Conservation (phyloP, 257 asterid genomes). For the Mentha longifolia region DNA sequence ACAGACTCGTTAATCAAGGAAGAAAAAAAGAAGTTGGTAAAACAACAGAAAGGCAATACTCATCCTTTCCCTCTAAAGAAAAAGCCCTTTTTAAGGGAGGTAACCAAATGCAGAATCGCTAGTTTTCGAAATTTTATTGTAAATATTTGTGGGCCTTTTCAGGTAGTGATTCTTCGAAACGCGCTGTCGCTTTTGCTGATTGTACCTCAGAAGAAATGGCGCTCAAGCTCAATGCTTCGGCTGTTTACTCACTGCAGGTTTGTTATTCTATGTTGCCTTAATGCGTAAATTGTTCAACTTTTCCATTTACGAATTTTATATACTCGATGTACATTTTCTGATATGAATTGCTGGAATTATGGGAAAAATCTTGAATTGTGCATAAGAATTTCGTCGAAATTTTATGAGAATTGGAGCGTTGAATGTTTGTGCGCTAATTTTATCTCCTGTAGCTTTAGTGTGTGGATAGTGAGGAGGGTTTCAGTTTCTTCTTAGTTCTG, state of each 20-base stretch:
- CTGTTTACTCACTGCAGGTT: constrained; percentile 53
- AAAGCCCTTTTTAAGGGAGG: background rate
- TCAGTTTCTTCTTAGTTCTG: background rate
- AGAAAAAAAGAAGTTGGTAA: no score
- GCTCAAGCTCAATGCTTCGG: constrained; percentile 58
- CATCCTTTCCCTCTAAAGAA: background rate
- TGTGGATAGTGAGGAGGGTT: constrained; percentile 19
- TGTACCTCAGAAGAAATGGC: constrained; percentile 43
- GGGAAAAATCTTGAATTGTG: background rate
- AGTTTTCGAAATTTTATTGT: constrained; percentile 1
- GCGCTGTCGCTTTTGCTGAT: background rate
- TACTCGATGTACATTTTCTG: background rate
- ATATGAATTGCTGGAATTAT: constrained; percentile 2
- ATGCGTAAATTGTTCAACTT: background rate
- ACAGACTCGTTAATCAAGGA: no score
- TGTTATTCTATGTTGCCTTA: background rate
- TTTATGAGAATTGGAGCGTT: background rate
- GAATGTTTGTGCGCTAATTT: background rate
- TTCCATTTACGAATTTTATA: background rate
- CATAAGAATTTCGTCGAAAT: background rate
- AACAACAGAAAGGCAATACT: no score
- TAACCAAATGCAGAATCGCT: constrained; percentile 4
- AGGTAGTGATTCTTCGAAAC: background rate
- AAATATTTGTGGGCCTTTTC: background rate
- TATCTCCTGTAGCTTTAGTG: background rate